A percentile compares a stretch with the other conserved stretches of the same genome.
These are phyloP conservation scores for Aspergillus aculeatinus DNA, from an alignment of 2,329 filamentous ascomycete genomes.

Conservation along the genomic window DNA sequence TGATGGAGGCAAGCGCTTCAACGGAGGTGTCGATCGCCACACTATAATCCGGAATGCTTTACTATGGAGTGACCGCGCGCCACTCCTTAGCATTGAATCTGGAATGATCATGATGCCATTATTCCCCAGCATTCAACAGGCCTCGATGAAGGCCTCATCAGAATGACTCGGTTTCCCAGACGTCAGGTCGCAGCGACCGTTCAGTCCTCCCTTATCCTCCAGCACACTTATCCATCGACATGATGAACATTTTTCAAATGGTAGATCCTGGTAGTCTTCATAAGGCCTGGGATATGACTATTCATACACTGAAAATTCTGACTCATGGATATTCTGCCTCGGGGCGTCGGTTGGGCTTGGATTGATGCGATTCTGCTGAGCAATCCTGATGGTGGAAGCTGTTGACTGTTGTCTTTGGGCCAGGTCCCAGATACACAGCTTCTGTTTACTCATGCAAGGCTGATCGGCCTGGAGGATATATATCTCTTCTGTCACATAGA, in stretches of 20 bases:
- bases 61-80: neutral
- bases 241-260: slow-evolving; percentile 37
- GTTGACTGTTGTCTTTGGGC: no score
- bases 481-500: no score
- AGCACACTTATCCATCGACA: slow-evolving; percentile 18
- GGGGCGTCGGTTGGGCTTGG: neutral
- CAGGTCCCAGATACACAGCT: no score
- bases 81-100: neutral
- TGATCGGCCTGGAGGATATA: no score
- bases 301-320: slow-evolving; percentile 45
- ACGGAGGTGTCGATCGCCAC: neutral
- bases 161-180: neutral
- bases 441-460: no score
- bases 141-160: neutral
- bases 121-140: neutral
- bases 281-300: slow-evolving; percentile 34
- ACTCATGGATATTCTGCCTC: slow-evolving; percentile 10
- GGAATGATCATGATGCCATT: neutral
- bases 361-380: neutral
- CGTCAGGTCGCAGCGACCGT: neutral
- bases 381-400: no score
- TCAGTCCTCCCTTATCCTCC: neutral
- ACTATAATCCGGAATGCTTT: neutral
- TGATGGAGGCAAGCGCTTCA: neutral
- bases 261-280: slow-evolving; percentile 27